Base-by-base conservation (phyloP, 441 rosid species). In the Kokia cookei region DNA sequence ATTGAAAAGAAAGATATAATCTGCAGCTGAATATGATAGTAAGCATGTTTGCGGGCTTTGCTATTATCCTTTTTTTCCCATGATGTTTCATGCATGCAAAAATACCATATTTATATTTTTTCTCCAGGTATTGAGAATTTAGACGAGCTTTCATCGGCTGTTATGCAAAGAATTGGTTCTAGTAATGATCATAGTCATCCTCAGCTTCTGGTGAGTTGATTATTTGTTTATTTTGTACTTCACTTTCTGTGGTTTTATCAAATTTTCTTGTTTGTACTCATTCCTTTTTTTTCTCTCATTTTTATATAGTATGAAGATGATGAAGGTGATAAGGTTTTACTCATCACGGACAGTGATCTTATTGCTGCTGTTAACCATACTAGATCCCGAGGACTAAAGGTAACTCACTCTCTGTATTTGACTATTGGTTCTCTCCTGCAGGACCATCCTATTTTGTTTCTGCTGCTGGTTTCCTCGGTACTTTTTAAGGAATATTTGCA, bases 311-410 rank as follows among this genome's bases (percentile, higher is more conserved):
- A 92, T 42, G 89, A 88, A 81, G 96, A 94, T 63, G 98, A 93
- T 54, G 97, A 94, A 83, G 90, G 97, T 43, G 97, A 93, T 75
- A 88, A 83, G 77, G 90, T 92, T 81, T 75, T 87, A 68, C 84
- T 93, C 29, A 73, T 88, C 62, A 78, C 87, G 61, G 93, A 93
- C 51, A 66, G 76, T 74, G 98, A 94, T 84, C 93, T 94, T 74
- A 76, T 81, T 74, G 83, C 86, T 80, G 97, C 96, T 42, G 79
- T 91, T 42, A 67, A 72, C 75, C 88, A 91, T 60, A 89, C 94
- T 26, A 86, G 90, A 85, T 86, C 93, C 42, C 69, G 54, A 19
- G 97, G 92, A 32, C 71, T 80, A 54, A 94, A 91, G 92, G 96
- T 90, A 76, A 75, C 43, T 26, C 27, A 12, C 69, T n/a, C 1